phyloP scores from a whole-genome alignment of 2,329 filamentous ascomycete genomes.

The Paraphoma chrysanthemicola region DNA sequence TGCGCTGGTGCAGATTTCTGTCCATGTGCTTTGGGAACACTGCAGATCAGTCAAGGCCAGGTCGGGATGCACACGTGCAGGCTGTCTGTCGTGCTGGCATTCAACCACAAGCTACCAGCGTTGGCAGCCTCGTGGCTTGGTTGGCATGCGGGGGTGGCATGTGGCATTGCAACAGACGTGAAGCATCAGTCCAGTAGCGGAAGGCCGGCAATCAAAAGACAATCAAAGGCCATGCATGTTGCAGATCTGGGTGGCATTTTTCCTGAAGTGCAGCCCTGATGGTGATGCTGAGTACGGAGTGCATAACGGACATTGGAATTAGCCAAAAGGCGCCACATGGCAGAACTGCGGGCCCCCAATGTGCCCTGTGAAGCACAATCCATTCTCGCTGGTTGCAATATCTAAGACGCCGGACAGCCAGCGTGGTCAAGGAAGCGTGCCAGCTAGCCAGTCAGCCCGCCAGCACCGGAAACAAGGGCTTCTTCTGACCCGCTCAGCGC shows the following conservation, averaged over 20 bases:
- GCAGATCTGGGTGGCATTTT: neutral
- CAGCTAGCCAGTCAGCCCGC: neutral
- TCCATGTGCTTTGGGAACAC: constrained; percentile 8
- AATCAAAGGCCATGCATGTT: constrained; percentile 3
- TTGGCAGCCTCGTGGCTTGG: constrained; percentile 1
- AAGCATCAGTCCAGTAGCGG: neutral
- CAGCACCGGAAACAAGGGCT: neutral
- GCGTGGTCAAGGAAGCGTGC: neutral
- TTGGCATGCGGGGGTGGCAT: neutral
- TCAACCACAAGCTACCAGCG: neutral
- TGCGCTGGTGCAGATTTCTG: constrained; percentile 6
- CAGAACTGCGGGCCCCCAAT: neutral
- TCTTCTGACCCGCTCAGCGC: neutral
- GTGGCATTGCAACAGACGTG: neutral
- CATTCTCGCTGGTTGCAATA: neutral
- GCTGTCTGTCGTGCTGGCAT: neutral
- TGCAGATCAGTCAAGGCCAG: constrained; percentile 6
- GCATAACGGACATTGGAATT: constrained; percentile 9
- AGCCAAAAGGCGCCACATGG: constrained; percentile 16
- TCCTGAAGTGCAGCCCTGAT: neutral
- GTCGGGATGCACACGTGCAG: constrained; percentile 12
- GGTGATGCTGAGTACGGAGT: neutral
- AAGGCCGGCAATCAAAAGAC: constrained; percentile 1
- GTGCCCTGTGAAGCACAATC: neutral
- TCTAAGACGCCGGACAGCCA: neutral